These are phyloP conservation scores for Pyrenochaeta sp. DNA, from an alignment of 2,329 filamentous ascomycete genomes.

Conservation along the genomic window DNA sequence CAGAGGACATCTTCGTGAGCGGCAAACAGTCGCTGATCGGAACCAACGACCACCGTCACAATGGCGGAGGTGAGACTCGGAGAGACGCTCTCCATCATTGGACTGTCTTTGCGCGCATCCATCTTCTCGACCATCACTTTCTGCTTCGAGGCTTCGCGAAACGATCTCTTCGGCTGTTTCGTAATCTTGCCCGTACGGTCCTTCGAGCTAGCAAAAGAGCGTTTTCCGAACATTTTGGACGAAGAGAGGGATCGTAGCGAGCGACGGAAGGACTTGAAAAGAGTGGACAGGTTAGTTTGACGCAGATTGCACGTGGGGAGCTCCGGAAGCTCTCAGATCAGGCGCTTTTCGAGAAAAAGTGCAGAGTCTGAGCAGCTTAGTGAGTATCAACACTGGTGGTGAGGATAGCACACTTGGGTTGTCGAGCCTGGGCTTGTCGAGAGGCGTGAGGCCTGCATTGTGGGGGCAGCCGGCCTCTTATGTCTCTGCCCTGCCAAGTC, in stretches of 20 bases:
- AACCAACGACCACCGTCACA: slow-evolving; percentile 83
- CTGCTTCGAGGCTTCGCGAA: slow-evolving; percentile 81
- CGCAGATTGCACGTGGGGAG: slow-evolving; percentile 61
- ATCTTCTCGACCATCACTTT: slow-evolving; percentile 73
- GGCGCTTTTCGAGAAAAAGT: slow-evolving; percentile 44
- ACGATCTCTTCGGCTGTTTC: slow-evolving; percentile 77
- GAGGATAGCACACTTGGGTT: slow-evolving; percentile 48
- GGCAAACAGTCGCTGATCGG: slow-evolving; percentile 88
- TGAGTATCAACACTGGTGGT: slow-evolving; percentile 45
- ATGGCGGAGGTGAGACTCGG: slow-evolving; percentile 72
- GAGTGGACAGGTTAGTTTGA: slow-evolving; percentile 59
- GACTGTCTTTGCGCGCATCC: slow-evolving; percentile 67
- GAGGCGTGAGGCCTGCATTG: slow-evolving; percentile 43
- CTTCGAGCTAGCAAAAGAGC: slow-evolving; percentile 78
- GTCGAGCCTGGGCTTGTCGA: slow-evolving; percentile 51
- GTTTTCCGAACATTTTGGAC: slow-evolving; percentile 81
- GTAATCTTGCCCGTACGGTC: slow-evolving; percentile 88
- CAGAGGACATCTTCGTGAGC: slow-evolving; percentile 92
- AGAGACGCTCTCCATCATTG: slow-evolving; percentile 57
- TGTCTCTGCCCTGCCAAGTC: slow-evolving; percentile 39
- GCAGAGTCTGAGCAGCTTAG: slow-evolving; percentile 48
- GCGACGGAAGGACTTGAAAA: slow-evolving; percentile 55
- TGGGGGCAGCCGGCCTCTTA: slow-evolving; percentile 44
- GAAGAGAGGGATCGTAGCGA: slow-evolving; percentile 52
- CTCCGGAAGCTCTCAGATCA: slow-evolving; percentile 60